These are phyloP conservation scores for Acanthamoeba divionensis DNA, from an alignment of 208 protist genomes.

Conservation along the genomic window DNA sequence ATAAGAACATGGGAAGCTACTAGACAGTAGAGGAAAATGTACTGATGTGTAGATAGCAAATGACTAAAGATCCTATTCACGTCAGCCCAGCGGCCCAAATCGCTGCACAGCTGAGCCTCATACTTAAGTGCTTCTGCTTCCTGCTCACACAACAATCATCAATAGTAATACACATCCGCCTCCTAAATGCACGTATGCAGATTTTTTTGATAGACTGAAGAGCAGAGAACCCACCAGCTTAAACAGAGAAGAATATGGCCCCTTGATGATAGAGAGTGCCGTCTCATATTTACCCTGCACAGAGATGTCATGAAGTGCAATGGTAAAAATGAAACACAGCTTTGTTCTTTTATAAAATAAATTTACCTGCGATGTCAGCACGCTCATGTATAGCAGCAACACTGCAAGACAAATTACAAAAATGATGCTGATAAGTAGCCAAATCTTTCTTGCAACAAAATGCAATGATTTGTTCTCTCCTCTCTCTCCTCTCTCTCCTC, in stretches of 20 bases:
- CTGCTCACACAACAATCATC: background rate
- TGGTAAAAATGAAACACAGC: background rate
- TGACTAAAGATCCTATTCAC: background rate
- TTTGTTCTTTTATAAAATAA: too few species aligned
- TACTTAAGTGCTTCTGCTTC: background rate
- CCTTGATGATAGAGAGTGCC: too few species aligned
- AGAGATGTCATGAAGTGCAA: background rate
- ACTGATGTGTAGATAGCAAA: background rate
- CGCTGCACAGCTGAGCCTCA: background rate
- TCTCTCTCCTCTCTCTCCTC: too few species aligned
- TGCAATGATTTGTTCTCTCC: too few species aligned
- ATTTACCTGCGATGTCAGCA: constrained; percentile 15
- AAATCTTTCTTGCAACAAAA: too few species aligned
- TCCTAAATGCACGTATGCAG: background rate
- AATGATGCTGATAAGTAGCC: too few species aligned
- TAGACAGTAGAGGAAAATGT: background rate
- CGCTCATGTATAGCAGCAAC: constrained; percentile 13
- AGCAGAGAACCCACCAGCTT: background rate
- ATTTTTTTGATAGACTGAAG: background rate
- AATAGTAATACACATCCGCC: background rate
- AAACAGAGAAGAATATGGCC: too few species aligned
- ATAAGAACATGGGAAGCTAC: background rate
- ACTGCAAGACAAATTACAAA: too few species aligned
- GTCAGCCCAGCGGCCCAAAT: background rate
- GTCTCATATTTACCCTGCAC: constrained; percentile 1